Evolutionary conservation across 1,284 basidiomycete species (phyloP).

Genomic region (Moesziomyces aphidis): DNA sequence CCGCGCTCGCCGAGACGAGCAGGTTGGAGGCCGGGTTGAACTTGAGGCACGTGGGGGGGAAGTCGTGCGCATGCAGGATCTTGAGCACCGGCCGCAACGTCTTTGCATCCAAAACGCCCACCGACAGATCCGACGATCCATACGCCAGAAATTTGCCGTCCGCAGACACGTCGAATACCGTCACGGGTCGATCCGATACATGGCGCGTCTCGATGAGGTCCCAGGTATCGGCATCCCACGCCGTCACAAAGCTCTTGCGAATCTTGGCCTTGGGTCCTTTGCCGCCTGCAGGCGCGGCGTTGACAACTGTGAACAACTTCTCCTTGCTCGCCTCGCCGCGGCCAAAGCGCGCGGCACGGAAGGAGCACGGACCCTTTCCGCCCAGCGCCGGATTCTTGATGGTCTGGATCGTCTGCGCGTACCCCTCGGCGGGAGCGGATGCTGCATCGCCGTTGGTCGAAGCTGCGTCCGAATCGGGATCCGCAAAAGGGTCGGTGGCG

Average conservation of each 20-base stretch:
- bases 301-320: conserved; percentile 61
- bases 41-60: conserved; percentile 87
- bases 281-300: conserved; percentile 45
- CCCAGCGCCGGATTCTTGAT: conserved; percentile 62
- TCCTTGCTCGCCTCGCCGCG: conserved; percentile 42
- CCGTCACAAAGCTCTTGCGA: conserved; percentile 61
- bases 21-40: conserved; percentile 85
- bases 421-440: conserved; percentile 16
- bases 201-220: conserved; percentile 54
- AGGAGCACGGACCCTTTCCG: conserved; percentile 57
- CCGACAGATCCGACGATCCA: conserved; percentile 86
- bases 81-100: conserved; percentile 82
- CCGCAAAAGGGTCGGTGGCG: conserved; percentile 45
- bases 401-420: conserved; percentile 53
- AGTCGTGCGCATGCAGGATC: conserved; percentile 93
- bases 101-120: conserved; percentile 84
- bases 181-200: conserved; percentile 63
- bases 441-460: conserved; percentile 12
- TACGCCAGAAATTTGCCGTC: conserved; percentile 86
- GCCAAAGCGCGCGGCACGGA: conserved; percentile 55
- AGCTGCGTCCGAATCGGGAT: conserved; percentile 16
- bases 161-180: conserved; percentile 66
- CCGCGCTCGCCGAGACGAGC: conserved; percentile 92
- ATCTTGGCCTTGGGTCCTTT: conserved; percentile 53
- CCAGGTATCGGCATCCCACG: conserved; percentile 65